Base-by-base conservation (phyloP, 805 yeast species). In the Ogataea ganodermae region DNA sequence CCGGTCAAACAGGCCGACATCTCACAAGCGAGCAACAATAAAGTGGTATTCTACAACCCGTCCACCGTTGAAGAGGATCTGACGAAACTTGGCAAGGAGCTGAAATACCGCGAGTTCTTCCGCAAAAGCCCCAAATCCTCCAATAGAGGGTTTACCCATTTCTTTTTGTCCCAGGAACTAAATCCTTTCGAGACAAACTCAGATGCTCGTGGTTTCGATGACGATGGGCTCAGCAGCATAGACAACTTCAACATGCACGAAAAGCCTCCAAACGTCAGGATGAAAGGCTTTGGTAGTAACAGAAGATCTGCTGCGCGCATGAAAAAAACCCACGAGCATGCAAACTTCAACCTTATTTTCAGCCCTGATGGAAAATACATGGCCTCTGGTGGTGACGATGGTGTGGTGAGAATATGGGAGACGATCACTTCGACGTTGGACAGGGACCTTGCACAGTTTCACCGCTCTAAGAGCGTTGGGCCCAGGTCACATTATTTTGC, bases 321-420 rank as follows among this genome's bases (percentile, higher is more conserved):
- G 9, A 49, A 45, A 28, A 46, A 45, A 22, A 47, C 53, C 1
- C 57, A 55, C 42, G 59, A 53, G 21, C 65, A 69, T 37, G 86
- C 94, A 12, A 74, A 87, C n/a, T 88, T 90, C 78, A 78, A 80
- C 8, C 71, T 86, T 70, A 78, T 80, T 57, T 91, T 91, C 66
- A 82, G 87, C 48, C 65, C 66, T 10, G 96, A 91, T 66, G 97
- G 97, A 9, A 83, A 80, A 64, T 89, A 75, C 62, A 66, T 91
- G 57, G 96, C 96, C 0, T 79, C 86, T 1, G 96, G 92, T 0
- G 95, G 96, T 16, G 80, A 86, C 56, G 90, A 87, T 60, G 76
- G 84, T 3, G 65, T 73, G 1, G 73, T 91, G 12, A 71, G 81
- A 44, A 70, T 90, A 3, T 90, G 96, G 94, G 83, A 87, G 63